Conservation (phyloP, 1,139 yeast species). For the Meyerozyma elateridarum region DNA sequence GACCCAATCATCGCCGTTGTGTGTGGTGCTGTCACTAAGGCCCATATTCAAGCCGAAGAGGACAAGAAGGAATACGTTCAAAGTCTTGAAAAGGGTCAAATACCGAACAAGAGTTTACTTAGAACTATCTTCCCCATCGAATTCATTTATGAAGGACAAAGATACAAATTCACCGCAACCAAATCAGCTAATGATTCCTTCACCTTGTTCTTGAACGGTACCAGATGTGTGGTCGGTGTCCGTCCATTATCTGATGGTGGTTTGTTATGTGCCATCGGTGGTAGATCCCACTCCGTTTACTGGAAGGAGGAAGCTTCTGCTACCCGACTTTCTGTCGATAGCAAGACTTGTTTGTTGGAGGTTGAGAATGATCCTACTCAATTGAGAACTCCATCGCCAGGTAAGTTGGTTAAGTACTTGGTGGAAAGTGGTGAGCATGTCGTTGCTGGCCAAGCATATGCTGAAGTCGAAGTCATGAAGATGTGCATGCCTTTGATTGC, state of each 20-base stretch:
- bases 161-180: slow-evolving; percentile 93
- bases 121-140: slow-evolving; percentile 90
- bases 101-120: slow-evolving; percentile 73
- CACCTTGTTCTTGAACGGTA: slow-evolving; percentile 89
- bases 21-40: slow-evolving; percentile 96
- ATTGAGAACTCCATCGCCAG: slow-evolving; percentile 97
- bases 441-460: slow-evolving; percentile 87
- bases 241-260: slow-evolving; percentile 93
- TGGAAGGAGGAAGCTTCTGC: slow-evolving; percentile 98
- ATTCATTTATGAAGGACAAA: slow-evolving; percentile 88
- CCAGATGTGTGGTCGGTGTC: slow-evolving; percentile 83
- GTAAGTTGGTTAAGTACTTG: slow-evolving; percentile 88
- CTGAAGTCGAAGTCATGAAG: slow-evolving; percentile 99
- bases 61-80: slow-evolving; percentile 63
- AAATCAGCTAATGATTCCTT: slow-evolving; percentile 81
- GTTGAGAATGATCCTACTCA: slow-evolving; percentile 98
- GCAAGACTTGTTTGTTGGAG: slow-evolving; percentile 90
- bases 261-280: slow-evolving; percentile 77
- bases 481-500: slow-evolving; percentile 94
- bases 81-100: slow-evolving; percentile 91
- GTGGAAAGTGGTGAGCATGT: slow-evolving; percentile 96
- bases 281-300: slow-evolving; percentile 90
- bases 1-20: slow-evolving; percentile 85
- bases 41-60: slow-evolving; percentile 74
- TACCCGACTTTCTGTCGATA: slow-evolving; percentile 91